Evolutionary conservation across 1,284 basidiomycete species (phyloP), one percentile per base, ranked within the genome.

Genomic region (Gomphus bonarii): DNA sequence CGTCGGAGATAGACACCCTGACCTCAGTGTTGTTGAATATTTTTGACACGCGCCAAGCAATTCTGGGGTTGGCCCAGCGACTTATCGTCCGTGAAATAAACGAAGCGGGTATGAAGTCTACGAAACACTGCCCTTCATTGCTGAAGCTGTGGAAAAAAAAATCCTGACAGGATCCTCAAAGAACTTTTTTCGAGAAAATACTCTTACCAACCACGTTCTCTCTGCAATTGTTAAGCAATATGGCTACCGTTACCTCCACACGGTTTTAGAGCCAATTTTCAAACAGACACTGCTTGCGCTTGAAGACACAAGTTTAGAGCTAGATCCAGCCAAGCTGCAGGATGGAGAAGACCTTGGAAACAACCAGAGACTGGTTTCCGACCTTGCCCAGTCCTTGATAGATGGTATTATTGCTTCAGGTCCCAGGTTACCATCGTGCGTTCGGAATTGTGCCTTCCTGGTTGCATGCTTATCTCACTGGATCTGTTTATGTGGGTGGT

Each of bases 71-170:
- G 36, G 75, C 95, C 63, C 91, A 91, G 68, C 77, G 80, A 5
- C 82, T 95, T 73, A 85, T 95, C 60, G 88, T 93, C 64, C 77
- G 84, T 55, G 93, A 97, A 69, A 80, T 97, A 44, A 74, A 80
- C n/a, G 76, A 78, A 53, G 91, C 89, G 46, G 81, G 90, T 91
- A 64, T 61, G 70, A 30, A 30, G 2, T 11, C 30, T 25, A 10
- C 16, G 16, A 7, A 11, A 7, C 38, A 16, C n/a, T 6, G 12
- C 14, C 12, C 14, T 48, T 31, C 25, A 30, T 2, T 30, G 2
- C n/a, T 25, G 22, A n/a, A 6, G 46, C 20, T 28, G 46, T 16
- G 8, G 9, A 48, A 9, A 48, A 14, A 6, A n/a, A n/a, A n/a
- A n/a, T 48, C 46, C 22, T 14, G 2, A 25, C 25, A 48, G 46